These are phyloP conservation scores for Fusarium coffeatum DNA, from an alignment of 2,329 filamentous ascomycete genomes.

Conservation along the genomic window DNA sequence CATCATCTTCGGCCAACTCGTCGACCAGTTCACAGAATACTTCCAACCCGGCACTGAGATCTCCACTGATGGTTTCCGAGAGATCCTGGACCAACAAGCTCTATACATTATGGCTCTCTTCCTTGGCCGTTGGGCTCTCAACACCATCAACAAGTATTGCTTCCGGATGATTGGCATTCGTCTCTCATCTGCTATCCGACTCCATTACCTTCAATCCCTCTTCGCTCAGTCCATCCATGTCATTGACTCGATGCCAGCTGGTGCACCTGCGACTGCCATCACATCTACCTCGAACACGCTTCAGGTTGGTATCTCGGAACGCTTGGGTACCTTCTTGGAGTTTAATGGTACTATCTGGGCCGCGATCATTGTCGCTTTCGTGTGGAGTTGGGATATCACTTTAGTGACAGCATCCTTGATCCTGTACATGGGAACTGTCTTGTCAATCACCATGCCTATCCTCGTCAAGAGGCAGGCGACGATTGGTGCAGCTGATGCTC, in stretches of 20 bases:
- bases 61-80: slow-evolving; percentile 17
- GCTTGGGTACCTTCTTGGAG: slow-evolving; percentile 59
- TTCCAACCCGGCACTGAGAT: slow-evolving; percentile 39
- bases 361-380: slow-evolving; percentile 63
- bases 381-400: slow-evolving; percentile 64
- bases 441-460: slow-evolving; percentile 45
- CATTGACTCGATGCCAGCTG: slow-evolving; percentile 62
- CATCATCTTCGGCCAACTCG: slow-evolving; percentile 51
- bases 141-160: slow-evolving; percentile 43
- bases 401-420: slow-evolving; percentile 62
- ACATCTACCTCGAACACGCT: slow-evolving; percentile 65
- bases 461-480: slow-evolving; percentile 36
- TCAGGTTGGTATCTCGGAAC: slow-evolving; percentile 66
- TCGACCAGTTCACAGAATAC: slow-evolving; percentile 46
- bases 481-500: slow-evolving; percentile 43
- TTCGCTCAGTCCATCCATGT: slow-evolving; percentile 62
- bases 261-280: slow-evolving; percentile 64
- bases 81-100: slow-evolving; percentile 35
- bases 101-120: slow-evolving; percentile 45
- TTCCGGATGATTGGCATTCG: slow-evolving; percentile 63
- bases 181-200: slow-evolving; percentile 62
- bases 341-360: slow-evolving; percentile 56
- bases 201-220: slow-evolving; percentile 62
- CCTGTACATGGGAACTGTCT: slow-evolving; percentile 54
- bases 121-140: slow-evolving; percentile 40